A percentile compares a stretch with the other conserved stretches of the same genome.
These are phyloP conservation scores for Xylaria arbuscula DNA, from an alignment of 2,329 filamentous ascomycete species.

Conservation along the genomic window DNA sequence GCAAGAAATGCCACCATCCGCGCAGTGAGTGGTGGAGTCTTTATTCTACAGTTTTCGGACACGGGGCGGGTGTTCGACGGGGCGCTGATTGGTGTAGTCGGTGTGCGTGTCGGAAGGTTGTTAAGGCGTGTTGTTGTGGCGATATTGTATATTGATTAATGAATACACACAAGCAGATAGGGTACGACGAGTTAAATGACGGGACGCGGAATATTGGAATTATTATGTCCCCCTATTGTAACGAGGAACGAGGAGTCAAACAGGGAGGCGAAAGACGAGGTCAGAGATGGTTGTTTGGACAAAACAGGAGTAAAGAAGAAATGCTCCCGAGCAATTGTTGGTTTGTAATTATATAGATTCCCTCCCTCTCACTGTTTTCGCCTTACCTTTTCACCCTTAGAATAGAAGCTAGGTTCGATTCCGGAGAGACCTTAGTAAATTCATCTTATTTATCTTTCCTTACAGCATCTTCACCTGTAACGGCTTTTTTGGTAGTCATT, in stretches of 20 bases:
- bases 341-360: not conserved
- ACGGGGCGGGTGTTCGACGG: conserved; percentile 36
- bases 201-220: not conserved
- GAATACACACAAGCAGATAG: not conserved
- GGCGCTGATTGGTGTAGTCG: conserved; percentile 44
- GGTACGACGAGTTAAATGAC: not conserved
- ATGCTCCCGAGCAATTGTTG: not conserved
- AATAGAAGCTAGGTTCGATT: conserved; percentile 8
- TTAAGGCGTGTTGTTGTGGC: conserved; percentile 39
- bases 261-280: not conserved
- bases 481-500: too few species aligned
- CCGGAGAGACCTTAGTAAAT: too few species aligned
- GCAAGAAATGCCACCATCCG: conserved; percentile 42
- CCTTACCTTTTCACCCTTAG: conserved; percentile 8
- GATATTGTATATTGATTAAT: not conserved
- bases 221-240: not conserved
- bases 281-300: conserved; percentile 18
- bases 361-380: not conserved
- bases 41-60: conserved; percentile 39
- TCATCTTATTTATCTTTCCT: too few species aligned
- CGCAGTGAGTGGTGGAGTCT: conserved; percentile 44
- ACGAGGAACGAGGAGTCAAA: not conserved
- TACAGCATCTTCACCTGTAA: too few species aligned
- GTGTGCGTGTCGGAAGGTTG: conserved; percentile 44
- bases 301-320: not conserved